Conservation (phyloP, 805 yeast species). For the Saccharomycopsis sp. region DNA sequence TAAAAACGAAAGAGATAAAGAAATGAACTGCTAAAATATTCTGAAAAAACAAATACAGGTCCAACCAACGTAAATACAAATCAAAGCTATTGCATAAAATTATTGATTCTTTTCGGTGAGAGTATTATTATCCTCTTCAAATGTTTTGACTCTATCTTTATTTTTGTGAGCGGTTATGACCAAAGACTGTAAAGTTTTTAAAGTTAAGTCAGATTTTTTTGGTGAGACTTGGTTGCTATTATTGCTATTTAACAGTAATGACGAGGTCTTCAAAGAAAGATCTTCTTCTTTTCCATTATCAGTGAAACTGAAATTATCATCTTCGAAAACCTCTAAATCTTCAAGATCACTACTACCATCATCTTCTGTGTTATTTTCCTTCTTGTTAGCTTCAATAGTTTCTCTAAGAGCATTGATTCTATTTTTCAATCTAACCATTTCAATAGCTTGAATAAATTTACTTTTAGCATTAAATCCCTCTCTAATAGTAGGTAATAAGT, state of each 20-base stretch:
- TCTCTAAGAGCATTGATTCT: conserved; percentile 62
- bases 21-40: no score
- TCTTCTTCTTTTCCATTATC: conserved; percentile 8
- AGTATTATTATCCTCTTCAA: conserved; percentile 15
- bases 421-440: conserved; percentile 72
- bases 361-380: conserved; percentile 28
- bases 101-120: no score
- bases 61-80: no score
- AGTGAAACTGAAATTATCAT: conserved; percentile 6
- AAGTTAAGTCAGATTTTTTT: conserved; percentile 32
- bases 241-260: conserved; percentile 1
- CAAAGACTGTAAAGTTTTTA: conserved; percentile 57
- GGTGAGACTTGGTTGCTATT: conserved; percentile 11
- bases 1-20: no score
- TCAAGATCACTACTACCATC: conserved; percentile 22
- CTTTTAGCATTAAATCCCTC: conserved; percentile 75
- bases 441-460: conserved; percentile 79
- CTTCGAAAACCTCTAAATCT: conserved; percentile 17
- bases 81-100: no score
- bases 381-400: conserved; percentile 33
- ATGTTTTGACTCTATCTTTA: conserved; percentile 31
- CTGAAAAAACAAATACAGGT: no score
- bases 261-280: no score
- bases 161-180: conserved; percentile 59
- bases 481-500: conserved; percentile 72